phyloP scores from a whole-genome alignment of 441 rosid species.

The Lagerstroemia fauriei region DNA sequence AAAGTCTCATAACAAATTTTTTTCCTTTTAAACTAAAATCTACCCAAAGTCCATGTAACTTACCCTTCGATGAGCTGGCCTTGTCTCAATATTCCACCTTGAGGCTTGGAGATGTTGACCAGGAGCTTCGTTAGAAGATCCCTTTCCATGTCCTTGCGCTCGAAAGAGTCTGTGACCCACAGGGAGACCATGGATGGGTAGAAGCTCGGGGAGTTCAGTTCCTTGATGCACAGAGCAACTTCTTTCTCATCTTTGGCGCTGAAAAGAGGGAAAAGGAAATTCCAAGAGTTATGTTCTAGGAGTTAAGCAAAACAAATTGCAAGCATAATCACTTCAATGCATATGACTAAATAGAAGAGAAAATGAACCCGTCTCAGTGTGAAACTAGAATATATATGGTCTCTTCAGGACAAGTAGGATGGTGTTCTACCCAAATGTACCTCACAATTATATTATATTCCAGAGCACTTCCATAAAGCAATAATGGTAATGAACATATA shows the following conservation, averaged over 20 bases:
- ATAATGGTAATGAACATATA: too few species aligned
- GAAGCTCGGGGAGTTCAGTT: constrained; percentile 70
- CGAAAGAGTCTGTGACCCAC: constrained; percentile 93
- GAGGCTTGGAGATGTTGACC: constrained; percentile 59
- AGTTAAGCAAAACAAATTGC: not conserved
- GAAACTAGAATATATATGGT: not conserved
- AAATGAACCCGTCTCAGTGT: not conserved
- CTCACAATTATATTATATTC: not conserved
- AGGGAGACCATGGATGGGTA: constrained; percentile 86
- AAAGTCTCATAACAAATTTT: not conserved
- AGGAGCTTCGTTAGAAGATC: constrained; percentile 83
- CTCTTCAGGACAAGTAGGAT: not conserved
- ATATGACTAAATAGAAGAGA: too few species aligned
- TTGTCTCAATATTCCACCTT: constrained; percentile 47
- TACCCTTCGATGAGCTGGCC: constrained; percentile 79
- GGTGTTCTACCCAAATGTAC: not conserved
- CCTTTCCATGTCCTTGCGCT: constrained; percentile 86
- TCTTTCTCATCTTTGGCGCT: constrained; percentile 94
- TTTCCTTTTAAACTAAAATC: not conserved
- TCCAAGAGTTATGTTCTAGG: not conserved
- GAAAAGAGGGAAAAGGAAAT: constrained; percentile 25
- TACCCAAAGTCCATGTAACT: not conserved
- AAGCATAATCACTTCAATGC: not conserved
- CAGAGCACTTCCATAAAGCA: not conserved
- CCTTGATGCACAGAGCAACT: constrained; percentile 80